These are phyloP conservation scores for Starmerella floricola DNA, from an alignment of 805 yeast genomes.

Conservation along the genomic window DNA sequence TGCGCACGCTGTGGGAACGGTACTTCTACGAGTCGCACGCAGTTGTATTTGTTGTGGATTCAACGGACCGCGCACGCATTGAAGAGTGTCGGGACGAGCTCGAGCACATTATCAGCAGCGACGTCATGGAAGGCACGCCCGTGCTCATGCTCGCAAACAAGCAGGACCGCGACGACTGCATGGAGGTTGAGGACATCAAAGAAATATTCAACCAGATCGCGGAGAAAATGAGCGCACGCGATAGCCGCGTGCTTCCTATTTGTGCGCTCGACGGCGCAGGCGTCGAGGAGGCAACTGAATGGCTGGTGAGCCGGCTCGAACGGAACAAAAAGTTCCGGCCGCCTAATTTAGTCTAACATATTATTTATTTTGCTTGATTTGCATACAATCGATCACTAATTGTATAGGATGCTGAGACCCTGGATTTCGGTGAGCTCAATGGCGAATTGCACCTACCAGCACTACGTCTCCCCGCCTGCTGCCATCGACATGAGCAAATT, in stretches of 20 bases:
- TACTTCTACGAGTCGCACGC: constrained; percentile 83
- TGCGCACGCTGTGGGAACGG: constrained; percentile 75
- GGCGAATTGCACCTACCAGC: too few relatives aligned
- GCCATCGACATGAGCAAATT: too few relatives aligned
- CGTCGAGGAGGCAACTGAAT: constrained; percentile 72
- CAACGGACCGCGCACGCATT: constrained; percentile 70
- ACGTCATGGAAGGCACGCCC: constrained; percentile 65
- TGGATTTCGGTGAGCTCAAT: too few relatives aligned
- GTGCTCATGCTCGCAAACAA: constrained; percentile 90
- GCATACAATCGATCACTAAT: too few relatives aligned
- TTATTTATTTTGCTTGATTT: too few relatives aligned
- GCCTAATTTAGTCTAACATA: constrained; percentile 35
- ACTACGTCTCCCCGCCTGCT: too few relatives aligned
- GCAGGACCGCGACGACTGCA: constrained; percentile 62
- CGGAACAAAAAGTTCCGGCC: constrained; percentile 51
- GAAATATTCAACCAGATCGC: constrained; percentile 74
- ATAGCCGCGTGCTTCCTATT: constrained; percentile 77
- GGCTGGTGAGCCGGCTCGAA: constrained; percentile 65
- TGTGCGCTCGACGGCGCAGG: constrained; percentile 75
- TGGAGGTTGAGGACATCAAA: constrained; percentile 70
- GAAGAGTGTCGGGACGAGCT: constrained; percentile 69
- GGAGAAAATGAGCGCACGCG: constrained; percentile 77
- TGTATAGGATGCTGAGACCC: too few relatives aligned
- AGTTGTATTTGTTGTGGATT: constrained; percentile 82
- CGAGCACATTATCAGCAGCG: constrained; percentile 42